Percentiles rank a stretch among this genome's conserved stretches.
Conservation (phyloP, 2,329 filamentous ascomycete genomes). For the Aspergillus pseudoviridinutans region DNA sequence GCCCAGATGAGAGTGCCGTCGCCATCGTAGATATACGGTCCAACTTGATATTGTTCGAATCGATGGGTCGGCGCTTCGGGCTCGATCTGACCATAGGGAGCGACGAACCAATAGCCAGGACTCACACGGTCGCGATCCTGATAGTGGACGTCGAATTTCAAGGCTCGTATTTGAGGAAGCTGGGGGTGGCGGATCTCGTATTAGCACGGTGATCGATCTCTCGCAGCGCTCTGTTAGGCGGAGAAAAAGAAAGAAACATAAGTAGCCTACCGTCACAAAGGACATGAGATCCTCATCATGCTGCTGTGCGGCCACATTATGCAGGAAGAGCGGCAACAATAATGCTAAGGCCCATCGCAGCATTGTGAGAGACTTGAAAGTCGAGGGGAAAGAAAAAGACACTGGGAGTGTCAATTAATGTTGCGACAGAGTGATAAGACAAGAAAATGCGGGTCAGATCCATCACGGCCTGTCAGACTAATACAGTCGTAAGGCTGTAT, state of each 20-base stretch:
- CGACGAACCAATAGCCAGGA: constrained; percentile 49
- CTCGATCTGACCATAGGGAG: constrained; percentile 38
- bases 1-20: constrained; percentile 47
- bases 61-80: constrained; percentile 21
- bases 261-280: constrained; percentile 15
- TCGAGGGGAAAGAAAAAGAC: not conserved
- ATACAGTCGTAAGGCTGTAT: not conserved
- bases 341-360: not conserved
- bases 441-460: not conserved
- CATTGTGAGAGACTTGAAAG: not conserved
- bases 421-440: not conserved
- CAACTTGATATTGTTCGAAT: constrained; percentile 41
- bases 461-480: not conserved
- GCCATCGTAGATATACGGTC: constrained; percentile 50
- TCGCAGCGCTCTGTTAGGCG: not conserved
- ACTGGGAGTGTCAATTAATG: not conserved
- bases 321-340: constrained; percentile 4
- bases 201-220: not conserved
- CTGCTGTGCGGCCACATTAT: constrained; percentile 3
- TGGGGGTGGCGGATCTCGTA: constrained; percentile 4
- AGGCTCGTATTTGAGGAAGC: constrained; percentile 22
- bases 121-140: constrained; percentile 23
- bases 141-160: constrained; percentile 26
- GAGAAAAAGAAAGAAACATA: not conserved
- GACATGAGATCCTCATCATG: constrained; percentile 13